These are phyloP conservation scores for thale cress (Arabidopsis thaliana) DNA, from an alignment of 345 rosid genomes.

Conservation along the genomic window TAIR10.1 NC_003071.7:10721001-10721500, in stretches of 20 bases:
- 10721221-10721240: conserved; percentile 34
- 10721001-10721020: neutral
- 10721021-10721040: neutral
- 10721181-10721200: conserved; percentile 10
- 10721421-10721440: conserved; percentile 12
- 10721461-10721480: conserved; percentile 2
- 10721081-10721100: conserved; percentile 24
- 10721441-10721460: conserved; percentile 13
- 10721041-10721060: conserved; percentile 1
- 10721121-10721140: neutral
- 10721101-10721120: neutral
- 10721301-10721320: conserved; percentile 96
- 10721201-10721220: conserved; percentile 8
- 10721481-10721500: conserved; percentile 37
- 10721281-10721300: conserved; percentile 99
- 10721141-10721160: conserved; percentile 4
- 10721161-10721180: neutral
- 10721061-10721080: conserved; percentile 12
- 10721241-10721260: conserved; percentile 26
- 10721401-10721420: conserved; percentile 68
- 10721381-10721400: conserved; percentile 77
- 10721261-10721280: conserved; percentile 98
- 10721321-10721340: conserved; percentile 96
- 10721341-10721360: conserved; percentile 81
- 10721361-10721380: conserved; percentile 71